Percentiles rank a stretch among this genome's conserved stretches.
Conservation (phyloP, 2,329 filamentous ascomycete genomes). For the Xylaria sp. region DNA sequence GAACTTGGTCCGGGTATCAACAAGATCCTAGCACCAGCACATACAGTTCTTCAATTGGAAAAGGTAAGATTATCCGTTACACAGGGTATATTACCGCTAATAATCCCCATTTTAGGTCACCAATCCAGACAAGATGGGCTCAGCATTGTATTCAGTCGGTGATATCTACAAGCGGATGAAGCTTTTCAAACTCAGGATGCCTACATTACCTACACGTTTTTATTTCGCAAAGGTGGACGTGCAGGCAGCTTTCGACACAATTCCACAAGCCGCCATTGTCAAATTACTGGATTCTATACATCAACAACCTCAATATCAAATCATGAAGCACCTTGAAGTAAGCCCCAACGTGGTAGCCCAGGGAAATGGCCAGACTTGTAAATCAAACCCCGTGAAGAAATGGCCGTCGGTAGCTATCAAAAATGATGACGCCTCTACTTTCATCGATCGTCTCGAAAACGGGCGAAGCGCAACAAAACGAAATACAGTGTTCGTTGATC, state of each 20-base stretch:
- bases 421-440: slow-evolving; percentile 53
- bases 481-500: slow-evolving; percentile 82
- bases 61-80: slow-evolving; percentile 60
- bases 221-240: slow-evolving; percentile 97
- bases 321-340: slow-evolving; percentile 80
- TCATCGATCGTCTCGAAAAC: slow-evolving; percentile 58
- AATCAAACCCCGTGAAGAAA: slow-evolving; percentile 55
- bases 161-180: slow-evolving; percentile 82
- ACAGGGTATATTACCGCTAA: slow-evolving; percentile 21
- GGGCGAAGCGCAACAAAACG: slow-evolving; percentile 58
- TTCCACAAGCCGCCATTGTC: slow-evolving; percentile 82
- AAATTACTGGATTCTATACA: slow-evolving; percentile 69
- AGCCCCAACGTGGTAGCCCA: slow-evolving; percentile 53
- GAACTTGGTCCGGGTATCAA: slow-evolving; percentile 57
- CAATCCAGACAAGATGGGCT: slow-evolving; percentile 73
- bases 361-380: slow-evolving; percentile 40
- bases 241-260: slow-evolving; percentile 91
- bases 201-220: slow-evolving; percentile 56
- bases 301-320: slow-evolving; percentile 70
- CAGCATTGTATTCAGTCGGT: slow-evolving; percentile 81
- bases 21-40: slow-evolving; percentile 74
- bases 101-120: slow-evolving; percentile 49
- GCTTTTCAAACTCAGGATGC: slow-evolving; percentile 68
- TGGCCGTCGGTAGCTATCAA: slow-evolving; percentile 65
- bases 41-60: slow-evolving; percentile 81